Evolutionary conservation across 78 protist genomes (phyloP), one percentile per base, ranked within the genome.

Genomic region (Polysphondylium violaceum): DNA sequence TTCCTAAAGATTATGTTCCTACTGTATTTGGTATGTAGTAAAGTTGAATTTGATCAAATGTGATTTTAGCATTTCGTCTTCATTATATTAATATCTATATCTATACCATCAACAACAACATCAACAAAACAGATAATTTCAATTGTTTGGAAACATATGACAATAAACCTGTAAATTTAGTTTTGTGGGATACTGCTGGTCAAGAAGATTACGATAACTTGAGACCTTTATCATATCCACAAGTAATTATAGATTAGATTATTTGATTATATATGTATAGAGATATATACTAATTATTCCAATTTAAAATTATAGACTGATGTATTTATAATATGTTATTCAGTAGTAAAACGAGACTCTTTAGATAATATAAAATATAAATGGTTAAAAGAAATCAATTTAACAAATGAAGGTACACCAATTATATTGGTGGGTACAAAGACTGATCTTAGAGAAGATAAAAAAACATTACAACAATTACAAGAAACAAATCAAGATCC

Each of bases 111-210:
- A 59, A 59, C 27, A 53, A 53, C 21, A 53, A 53, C 21, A 53
- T 21, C 21, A 53, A 53, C 21, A 27, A 59, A 14, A 63, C 19
- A 63, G 73, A 86, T 73, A 87, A 87, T 69, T 87, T 87, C 44
- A 87, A 87, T 73, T 75, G 88, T 76, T 63, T 87, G 27, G 93
- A 76, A 50, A 87, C 68, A 77, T 87, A 76, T 60, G 93, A 87
- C 33, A 87, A 87, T 65, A 75, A 76, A 65, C 87, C 93, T 40
- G 93, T 87, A 17, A 87, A 87, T 73, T 19, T 87, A n/a, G 93
- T 83, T 6, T 74, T 83, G 29, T 98, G 99, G 99, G 99, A 98
- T 93, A 98, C 99, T 8, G 99, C 98, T 16, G 96, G 96, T 59
- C 95, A 92, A 72, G 98, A 97, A 71, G 96, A 94, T 60, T 98